Conservation (phyloP, 495 filamentous ascomycete species). For the Neurospora sublineolata region DNA sequence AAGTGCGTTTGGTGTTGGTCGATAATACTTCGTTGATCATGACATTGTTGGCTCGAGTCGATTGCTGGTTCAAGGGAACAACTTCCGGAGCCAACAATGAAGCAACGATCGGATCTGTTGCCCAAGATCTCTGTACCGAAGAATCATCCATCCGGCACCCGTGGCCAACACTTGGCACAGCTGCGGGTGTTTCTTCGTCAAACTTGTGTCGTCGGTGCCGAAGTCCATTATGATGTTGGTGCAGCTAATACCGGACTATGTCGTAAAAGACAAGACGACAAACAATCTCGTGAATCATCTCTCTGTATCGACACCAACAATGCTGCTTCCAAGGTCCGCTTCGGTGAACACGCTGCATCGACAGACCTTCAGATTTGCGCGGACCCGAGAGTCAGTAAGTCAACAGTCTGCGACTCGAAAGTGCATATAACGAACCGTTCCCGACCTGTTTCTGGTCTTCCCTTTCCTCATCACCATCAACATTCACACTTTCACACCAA, state of each 20-base stretch:
- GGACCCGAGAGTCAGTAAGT: accelerated
- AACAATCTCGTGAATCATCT: not conserved
- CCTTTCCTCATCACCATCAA: not conserved
- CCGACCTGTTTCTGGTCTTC: not conserved
- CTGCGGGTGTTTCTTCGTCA: not conserved
- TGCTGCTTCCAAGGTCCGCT: not conserved
- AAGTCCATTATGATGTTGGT: not conserved
- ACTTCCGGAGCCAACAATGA: not conserved
- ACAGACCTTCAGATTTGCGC: not conserved
- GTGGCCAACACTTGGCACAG: not conserved
- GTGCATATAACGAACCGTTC: not conserved
- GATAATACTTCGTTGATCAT: not conserved
- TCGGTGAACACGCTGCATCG: not conserved
- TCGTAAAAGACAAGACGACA: not conserved
- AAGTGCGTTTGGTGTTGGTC: not conserved
- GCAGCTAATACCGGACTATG: not conserved
- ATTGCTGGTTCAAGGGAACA: not conserved
- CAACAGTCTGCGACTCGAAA: not conserved
- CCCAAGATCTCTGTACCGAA: not conserved
- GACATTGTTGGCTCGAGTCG: not conserved
- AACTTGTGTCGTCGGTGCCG: not conserved
- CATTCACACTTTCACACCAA: not conserved
- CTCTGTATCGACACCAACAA: not conserved
- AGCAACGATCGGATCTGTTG: not conserved
- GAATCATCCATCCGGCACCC: not conserved